Percentiles rank a stretch among this genome's conserved stretches.
These are phyloP conservation scores for Boletus barrowsii DNA, from an alignment of 768 basidiomycete genomes.

Conservation along the genomic window DNA sequence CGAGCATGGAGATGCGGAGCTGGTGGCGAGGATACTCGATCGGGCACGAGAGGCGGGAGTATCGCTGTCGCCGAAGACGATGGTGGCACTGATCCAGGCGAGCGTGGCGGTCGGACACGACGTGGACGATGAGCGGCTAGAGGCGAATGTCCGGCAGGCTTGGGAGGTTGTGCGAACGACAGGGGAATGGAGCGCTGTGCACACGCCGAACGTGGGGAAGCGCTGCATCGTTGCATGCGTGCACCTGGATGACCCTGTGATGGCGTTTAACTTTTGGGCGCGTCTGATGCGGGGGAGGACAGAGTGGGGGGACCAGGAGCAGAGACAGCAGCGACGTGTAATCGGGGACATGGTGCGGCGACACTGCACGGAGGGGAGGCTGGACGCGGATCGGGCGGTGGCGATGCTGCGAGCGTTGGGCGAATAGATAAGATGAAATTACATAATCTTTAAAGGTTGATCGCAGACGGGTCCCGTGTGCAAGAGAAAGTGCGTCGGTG, in stretches of 20 bases:
- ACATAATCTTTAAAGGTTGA: neutral
- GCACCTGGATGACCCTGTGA: conserved; percentile 41
- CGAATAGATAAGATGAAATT: conserved; percentile 12
- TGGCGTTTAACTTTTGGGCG: conserved; percentile 64
- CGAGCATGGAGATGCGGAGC: conserved; percentile 38
- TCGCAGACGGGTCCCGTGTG: too few species aligned
- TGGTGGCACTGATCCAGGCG: conserved; percentile 46
- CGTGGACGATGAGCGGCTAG: conserved; percentile 25
- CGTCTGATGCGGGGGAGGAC: conserved; percentile 42
- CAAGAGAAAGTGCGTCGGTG: too few species aligned
- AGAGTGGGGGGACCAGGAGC: conserved; percentile 48
- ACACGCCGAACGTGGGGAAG: conserved; percentile 48
- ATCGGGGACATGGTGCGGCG: conserved; percentile 38
- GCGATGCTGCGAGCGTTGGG: conserved; percentile 22
- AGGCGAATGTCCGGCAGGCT: conserved; percentile 39
- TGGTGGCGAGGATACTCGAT: conserved; percentile 43
- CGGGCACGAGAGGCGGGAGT: conserved; percentile 37
- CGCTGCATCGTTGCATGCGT: conserved; percentile 52
- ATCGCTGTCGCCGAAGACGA: conserved; percentile 46
- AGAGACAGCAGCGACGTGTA: conserved; percentile 39
- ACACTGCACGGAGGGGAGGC: conserved; percentile 24
- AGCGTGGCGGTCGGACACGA: conserved; percentile 30
- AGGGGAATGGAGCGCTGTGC: conserved; percentile 33
- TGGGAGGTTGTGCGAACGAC: conserved; percentile 42
- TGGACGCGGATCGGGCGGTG: conserved; percentile 19